Percentiles rank a stretch among this genome's conserved stretches.
These are phyloP conservation scores for Aspergillus ellipticus DNA, from an alignment of 495 filamentous ascomycete genomes.

Conservation along the genomic window DNA sequence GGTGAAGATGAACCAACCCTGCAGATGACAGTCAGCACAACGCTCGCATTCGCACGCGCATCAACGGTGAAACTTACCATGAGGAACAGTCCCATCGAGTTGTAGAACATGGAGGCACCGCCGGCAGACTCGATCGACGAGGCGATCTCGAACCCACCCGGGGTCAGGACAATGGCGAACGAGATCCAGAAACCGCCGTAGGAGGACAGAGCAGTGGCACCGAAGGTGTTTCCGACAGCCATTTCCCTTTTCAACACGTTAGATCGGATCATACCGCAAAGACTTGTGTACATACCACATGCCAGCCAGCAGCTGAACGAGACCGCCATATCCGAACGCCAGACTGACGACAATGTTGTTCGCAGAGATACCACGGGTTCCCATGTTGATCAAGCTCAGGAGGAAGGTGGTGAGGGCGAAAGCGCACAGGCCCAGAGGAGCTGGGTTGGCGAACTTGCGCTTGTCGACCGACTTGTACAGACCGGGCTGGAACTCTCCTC, in stretches of 20 bases:
- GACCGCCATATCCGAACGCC: conserved; percentile 79
- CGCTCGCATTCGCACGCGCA: no score
- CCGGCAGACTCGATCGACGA: conserved; percentile 18
- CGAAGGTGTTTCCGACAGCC: conserved; percentile 96
- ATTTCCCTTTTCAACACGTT: conserved; percentile 69
- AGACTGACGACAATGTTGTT: conserved; percentile 69
- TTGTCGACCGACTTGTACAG: conserved; percentile 70
- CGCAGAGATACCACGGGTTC: conserved; percentile 51
- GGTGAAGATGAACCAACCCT: conserved; percentile 99
- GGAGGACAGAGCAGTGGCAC: conserved; percentile 92
- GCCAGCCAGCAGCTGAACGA: conserved; percentile 89
- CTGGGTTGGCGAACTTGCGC: conserved; percentile 85
- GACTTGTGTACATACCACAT: conserved; percentile 78
- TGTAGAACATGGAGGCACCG: conserved; percentile 43
- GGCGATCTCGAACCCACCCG: conserved; percentile 63
- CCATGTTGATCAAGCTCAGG: conserved; percentile 79
- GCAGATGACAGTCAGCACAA: conserved; percentile 12
- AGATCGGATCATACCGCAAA: background rate
- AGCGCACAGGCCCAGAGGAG: conserved; percentile 78
- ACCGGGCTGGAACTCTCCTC: conserved; percentile 95
- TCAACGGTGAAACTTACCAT: conserved; percentile 48
- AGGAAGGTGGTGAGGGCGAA: conserved; percentile 97
- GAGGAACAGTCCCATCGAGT: conserved; percentile 81
- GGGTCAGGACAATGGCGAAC: conserved; percentile 84
- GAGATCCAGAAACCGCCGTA: conserved; percentile 98